Evolutionary conservation across 768 basidiomycete genomes (phyloP).

Genomic region (Lactarius sp.): DNA sequence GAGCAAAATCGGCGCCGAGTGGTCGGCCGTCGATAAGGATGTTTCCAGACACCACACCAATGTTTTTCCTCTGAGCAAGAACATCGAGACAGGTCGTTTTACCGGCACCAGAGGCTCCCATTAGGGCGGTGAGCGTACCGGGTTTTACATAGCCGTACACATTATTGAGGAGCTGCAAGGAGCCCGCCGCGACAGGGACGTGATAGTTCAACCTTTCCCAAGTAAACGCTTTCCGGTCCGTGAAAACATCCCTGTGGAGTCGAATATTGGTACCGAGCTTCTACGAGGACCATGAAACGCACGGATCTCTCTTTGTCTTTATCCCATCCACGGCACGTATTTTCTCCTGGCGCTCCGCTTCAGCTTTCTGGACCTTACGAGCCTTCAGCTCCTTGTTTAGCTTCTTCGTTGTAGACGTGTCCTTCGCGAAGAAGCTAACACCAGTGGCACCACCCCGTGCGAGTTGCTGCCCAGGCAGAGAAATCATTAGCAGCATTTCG

Average conservation of each 20-base stretch:
- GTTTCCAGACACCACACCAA: conserved; percentile 62
- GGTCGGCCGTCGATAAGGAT: conserved; percentile 62
- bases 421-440: conserved; percentile 56
- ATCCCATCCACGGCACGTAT: conserved; percentile 22
- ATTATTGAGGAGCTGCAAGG: conserved; percentile 61
- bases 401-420: conserved; percentile 49
- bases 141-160: conserved; percentile 81
- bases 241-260: conserved; percentile 11
- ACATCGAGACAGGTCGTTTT: conserved; percentile 78
- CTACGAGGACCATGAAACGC: conserved; percentile 27
- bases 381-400: conserved; percentile 50
- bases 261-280: not conserved
- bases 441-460: conserved; percentile 50
- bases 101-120: conserved; percentile 83
- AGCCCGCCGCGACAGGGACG: conserved; percentile 64
- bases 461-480: conserved; percentile 36
- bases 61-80: conserved; percentile 69
- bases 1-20: conserved; percentile 50
- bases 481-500: conserved; percentile 27
- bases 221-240: conserved; percentile 58
- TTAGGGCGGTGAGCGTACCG: conserved; percentile 69
- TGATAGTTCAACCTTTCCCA: conserved; percentile 78
- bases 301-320: conserved; percentile 52
- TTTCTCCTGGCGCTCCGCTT: conserved; percentile 32
- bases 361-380: conserved; percentile 37